phyloP scores from a whole-genome alignment of 176 grass and related monocot species.

The Bolboschoenus planiculmis region DNA sequence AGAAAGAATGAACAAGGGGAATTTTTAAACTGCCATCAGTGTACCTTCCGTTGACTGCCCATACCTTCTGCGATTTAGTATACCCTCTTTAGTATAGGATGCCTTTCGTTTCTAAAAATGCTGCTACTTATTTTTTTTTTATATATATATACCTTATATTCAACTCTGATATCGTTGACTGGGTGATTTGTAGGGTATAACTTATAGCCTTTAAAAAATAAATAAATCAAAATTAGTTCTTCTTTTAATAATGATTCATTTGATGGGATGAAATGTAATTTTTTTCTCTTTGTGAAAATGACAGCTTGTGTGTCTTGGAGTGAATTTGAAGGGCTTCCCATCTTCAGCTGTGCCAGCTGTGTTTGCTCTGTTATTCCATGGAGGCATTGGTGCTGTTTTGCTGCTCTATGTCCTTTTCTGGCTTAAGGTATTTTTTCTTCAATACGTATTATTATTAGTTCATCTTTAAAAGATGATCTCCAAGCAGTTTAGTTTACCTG shows the following conservation, averaged over 20 bases:
- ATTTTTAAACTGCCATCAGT: background rate
- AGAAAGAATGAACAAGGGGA: background rate
- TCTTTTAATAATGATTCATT: background rate
- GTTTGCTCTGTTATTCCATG: constrained; percentile 74
- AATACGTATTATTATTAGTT: constrained; percentile 10
- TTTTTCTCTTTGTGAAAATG: constrained; percentile 6
- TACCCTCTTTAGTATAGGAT: background rate
- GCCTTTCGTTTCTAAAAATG: background rate
- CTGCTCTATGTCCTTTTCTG: constrained; percentile 93
- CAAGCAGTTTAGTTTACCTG: background rate
- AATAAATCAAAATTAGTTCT: background rate
- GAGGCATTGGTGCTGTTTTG: constrained; percentile 64
- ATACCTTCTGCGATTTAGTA: background rate
- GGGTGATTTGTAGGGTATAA: background rate
- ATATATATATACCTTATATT: too few relatives aligned
- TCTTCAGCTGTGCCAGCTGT: constrained; percentile 46
- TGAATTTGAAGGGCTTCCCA: constrained; percentile 86
- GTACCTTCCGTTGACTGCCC: background rate
- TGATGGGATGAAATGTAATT: background rate
- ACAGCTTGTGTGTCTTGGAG: constrained; percentile 59
- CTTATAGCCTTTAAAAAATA: background rate
- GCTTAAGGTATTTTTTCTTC: constrained; percentile 54
- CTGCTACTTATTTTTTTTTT: background rate
- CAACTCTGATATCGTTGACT: background rate
- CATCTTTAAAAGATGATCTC: background rate